Evolutionary conservation across 495 filamentous ascomycete species (phyloP), one percentile per base, ranked within the genome.

Genomic region (Hypoxylon rickii): DNA sequence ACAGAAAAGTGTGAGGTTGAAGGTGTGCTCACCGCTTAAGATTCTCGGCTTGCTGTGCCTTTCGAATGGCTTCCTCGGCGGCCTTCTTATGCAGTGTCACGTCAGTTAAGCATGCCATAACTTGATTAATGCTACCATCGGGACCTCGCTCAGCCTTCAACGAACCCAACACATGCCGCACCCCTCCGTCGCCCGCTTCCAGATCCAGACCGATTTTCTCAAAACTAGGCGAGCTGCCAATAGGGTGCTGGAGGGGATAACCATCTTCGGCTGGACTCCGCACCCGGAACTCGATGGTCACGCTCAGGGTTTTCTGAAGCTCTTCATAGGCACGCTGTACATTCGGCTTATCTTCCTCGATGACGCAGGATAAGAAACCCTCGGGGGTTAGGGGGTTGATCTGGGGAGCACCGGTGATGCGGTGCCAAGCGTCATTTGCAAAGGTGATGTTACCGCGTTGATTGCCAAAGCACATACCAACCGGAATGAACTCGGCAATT

Each of bases 401-500:
- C 18, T 76, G 81, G 31, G 74, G 67, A 2, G 73, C 67, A 51
- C 79, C 69, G 0, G 83, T 81, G 16, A 87, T 86, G 44, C 84
- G 79, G 67, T 83, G 84, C 85, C 86, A 89, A 49, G 81, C 84
- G 38, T 88, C 84, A 67, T 90, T 90, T 58, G 81, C 85, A 65
- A 85, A 89, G 33, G 76, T 85, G 44, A 89, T 82, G 19, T 76
- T 70, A 0, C 86, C 86, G 12, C 69, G 57, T 2, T 79, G 75
- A 60, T 87, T 77, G 21, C 85, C 85, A 58, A 89, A 88, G 64
- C 89, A 88, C 72, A 89, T 80, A 3, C 86, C 86, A 2, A 87
- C 85, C 4, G 86, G 86, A 8, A 84, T 81, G 59, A 87, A 86
- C 63, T 88, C 86, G 6, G 86, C 84, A 81, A 89, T 88, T 17